Evolutionary conservation across 768 basidiomycete genomes (phyloP).

Genomic region (Hysterangium stoloniferum): DNA sequence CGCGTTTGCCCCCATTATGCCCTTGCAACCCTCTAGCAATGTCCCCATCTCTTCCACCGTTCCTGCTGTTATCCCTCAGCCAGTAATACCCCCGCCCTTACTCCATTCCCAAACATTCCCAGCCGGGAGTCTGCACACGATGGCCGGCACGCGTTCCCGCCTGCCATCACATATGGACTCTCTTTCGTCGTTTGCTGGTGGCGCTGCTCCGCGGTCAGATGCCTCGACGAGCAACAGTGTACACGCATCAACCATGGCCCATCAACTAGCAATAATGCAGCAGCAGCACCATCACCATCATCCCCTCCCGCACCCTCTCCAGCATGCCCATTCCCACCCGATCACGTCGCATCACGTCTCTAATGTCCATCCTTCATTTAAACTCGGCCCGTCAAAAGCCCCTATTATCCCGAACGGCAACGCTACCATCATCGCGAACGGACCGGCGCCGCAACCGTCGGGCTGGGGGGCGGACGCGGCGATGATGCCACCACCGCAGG

Average conservation of each 20-base stretch:
- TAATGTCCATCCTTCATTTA: too few species aligned
- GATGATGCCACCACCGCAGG: too few species aligned
- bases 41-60: constrained; percentile 26
- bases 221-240: not conserved
- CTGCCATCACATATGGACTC: not conserved
- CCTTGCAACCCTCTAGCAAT: constrained; percentile 13
- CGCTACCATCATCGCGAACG: too few species aligned
- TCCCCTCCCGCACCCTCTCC: not conserved
- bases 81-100: constrained; percentile 18
- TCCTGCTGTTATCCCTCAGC: constrained; percentile 17
- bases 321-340: too few species aligned
- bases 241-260: not conserved
- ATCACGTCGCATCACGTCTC: too few species aligned
- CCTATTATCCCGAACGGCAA: too few species aligned
- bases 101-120: constrained; percentile 16
- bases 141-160: constrained; percentile 19
- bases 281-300: not conserved
- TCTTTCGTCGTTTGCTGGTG: not conserved
- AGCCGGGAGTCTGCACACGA: constrained; percentile 20
- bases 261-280: constrained; percentile 6
- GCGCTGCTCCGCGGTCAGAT: not conserved
- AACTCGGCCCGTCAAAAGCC: too few species aligned
- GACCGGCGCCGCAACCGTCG: too few species aligned
- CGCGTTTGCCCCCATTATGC: constrained; percentile 12
- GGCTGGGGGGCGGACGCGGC: too few species aligned